A percentile compares a stretch with the other conserved stretches of the same genome.
phyloP scores from a whole-genome alignment of 2,329 filamentous ascomycete genomes.

The Aaosphaeria pasadenensis region DNA sequence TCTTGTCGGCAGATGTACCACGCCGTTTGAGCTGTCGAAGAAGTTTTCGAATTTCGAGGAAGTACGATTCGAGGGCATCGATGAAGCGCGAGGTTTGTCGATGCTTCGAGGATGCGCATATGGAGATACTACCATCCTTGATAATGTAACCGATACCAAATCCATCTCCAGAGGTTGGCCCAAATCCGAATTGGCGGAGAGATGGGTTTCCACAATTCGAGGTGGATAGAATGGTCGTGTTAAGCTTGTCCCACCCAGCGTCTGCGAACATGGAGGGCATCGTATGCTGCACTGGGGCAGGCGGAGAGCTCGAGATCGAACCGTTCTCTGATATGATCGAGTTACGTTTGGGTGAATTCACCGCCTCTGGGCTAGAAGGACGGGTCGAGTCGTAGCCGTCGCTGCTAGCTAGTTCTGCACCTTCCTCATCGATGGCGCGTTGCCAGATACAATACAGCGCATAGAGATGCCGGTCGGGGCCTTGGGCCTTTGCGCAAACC shows the following conservation, averaged over 20 bases:
- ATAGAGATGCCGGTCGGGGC: constrained; percentile 90
- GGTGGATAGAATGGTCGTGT: constrained; percentile 89
- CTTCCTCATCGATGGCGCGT: constrained; percentile 73
- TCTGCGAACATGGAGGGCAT: constrained; percentile 85
- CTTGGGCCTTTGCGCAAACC: constrained; percentile 84
- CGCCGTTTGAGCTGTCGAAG: constrained; percentile 66
- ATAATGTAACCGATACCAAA: constrained; percentile 99
- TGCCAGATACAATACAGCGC: constrained; percentile 96
- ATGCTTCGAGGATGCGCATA: constrained; percentile 92
- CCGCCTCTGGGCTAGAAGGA: constrained; percentile 51
- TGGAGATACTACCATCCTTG: constrained; percentile 86
- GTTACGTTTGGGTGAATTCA: constrained; percentile 55
- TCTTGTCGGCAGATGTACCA: constrained; percentile 51
- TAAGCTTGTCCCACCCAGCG: constrained; percentile 88
- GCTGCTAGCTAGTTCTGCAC: constrained; percentile 51
- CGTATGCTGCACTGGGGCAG: constrained; percentile 42
- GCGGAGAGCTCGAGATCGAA: constrained; percentile 50
- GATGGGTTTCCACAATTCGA: constrained; percentile 99
- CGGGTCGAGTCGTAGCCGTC: constrained; percentile 50
- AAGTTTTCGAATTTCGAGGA: constrained; percentile 85
- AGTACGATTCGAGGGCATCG: constrained; percentile 83
- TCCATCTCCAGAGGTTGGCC: constrained; percentile 87
- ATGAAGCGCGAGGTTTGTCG: constrained; percentile 88
- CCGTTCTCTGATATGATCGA: constrained; percentile 52
- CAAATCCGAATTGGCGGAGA: constrained; percentile 93